Evolutionary conservation across 106 monocot genomes (phyloP).

Genomic region (Apostasia shenzhenica): DNA sequence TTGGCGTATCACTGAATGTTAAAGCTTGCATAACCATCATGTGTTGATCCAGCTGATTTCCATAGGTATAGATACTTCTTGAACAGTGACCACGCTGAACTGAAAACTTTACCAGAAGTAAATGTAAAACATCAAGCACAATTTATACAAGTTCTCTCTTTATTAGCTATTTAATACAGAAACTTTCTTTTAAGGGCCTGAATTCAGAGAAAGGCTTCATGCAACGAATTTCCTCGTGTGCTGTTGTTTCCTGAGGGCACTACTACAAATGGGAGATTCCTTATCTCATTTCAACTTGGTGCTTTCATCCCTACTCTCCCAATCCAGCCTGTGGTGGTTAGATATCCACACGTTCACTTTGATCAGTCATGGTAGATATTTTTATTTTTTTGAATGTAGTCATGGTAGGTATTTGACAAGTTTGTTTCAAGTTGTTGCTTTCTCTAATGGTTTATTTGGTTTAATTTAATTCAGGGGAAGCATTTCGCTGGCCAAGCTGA

Average conservation of each 20-base stretch:
- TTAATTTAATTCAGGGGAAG: constrained; percentile 57
- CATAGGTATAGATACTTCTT: neutral
- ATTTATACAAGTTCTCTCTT: constrained; percentile 2
- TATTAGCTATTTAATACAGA: constrained; percentile 81
- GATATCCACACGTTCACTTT: constrained; percentile 90
- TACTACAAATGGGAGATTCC: constrained; percentile 84
- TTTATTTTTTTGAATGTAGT: constrained; percentile 11
- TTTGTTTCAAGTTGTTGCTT: neutral
- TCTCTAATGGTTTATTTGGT: constrained; percentile 5
- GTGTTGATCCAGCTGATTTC: no score
- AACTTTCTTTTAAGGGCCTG: constrained; percentile 60
- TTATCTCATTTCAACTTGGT: constrained; percentile 91
- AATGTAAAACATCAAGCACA: neutral
- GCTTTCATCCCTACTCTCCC: constrained; percentile 84
- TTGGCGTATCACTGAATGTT: no score
- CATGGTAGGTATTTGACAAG: constrained; percentile 23
- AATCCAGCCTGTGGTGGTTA: constrained; percentile 83
- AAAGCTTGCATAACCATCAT: no score
- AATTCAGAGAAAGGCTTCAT: constrained; percentile 97
- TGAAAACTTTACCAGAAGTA: neutral
- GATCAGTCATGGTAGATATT: constrained; percentile 85
- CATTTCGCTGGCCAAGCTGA: constrained; percentile 69
- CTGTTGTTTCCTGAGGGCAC: constrained; percentile 95
- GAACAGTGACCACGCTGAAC: no score
- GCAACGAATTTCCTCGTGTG: constrained; percentile 68